phyloP scores from a whole-genome alignment of 306 rosid genomes.

The Prunus dulcis region DNA sequence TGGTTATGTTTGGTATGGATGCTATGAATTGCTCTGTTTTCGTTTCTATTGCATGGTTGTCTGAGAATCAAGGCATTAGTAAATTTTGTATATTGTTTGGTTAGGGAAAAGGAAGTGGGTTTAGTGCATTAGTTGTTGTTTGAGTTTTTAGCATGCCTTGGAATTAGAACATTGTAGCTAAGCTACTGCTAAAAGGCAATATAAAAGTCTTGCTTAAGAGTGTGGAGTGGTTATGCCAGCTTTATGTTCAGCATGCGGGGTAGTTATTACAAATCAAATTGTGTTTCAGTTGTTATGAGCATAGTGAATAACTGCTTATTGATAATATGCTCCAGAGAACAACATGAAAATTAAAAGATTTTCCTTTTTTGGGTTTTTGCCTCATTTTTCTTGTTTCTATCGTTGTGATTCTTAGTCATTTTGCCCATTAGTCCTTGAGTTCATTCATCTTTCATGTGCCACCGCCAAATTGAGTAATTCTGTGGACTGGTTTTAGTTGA shows the following conservation, averaged over 20 bases:
- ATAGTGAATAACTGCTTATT: background rate
- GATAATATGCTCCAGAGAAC: background rate
- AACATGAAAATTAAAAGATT: background rate
- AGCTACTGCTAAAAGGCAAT: background rate
- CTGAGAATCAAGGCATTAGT: background rate
- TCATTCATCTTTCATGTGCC: conserved; percentile 6
- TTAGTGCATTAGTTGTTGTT: background rate
- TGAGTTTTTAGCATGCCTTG: background rate
- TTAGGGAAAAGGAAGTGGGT: background rate
- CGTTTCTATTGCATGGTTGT: background rate
- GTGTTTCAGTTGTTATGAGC: background rate
- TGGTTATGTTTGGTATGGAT: background rate
- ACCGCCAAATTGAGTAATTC: conserved; percentile 33
- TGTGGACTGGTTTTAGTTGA: conserved; percentile 64
- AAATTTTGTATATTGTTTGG: background rate
- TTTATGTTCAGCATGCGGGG: background rate
- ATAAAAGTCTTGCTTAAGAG: background rate
- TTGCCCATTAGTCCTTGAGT: background rate
- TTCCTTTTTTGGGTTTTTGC: background rate
- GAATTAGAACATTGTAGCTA: background rate
- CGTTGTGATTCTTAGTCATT: background rate
- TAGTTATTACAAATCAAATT: background rate
- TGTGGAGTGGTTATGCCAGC: background rate
- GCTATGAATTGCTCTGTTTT: conserved; percentile 3
- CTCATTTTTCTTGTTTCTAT: background rate